Evolutionary conservation across 2,329 filamentous ascomycete species (phyloP), one percentile per base, ranked within the genome.

Genomic region (Aspergillus carbonarius): DNA sequence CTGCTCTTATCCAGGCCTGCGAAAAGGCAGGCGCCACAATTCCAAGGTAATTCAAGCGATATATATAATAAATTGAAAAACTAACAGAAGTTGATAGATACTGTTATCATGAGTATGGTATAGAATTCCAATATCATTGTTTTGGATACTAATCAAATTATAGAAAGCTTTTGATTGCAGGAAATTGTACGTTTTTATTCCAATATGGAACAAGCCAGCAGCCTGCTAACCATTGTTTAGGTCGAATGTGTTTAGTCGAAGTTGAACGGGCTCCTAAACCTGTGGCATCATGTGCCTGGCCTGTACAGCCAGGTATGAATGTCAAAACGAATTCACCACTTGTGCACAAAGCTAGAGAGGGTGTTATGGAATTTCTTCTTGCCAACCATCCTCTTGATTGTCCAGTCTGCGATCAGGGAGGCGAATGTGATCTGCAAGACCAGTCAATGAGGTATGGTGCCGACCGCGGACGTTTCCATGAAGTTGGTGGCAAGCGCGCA

Each of bases 401-500:
- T 81, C 92, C 93, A 50, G 92, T 99, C 75, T 99, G 95, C 82
- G 95, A 99, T 79, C 95, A 99, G 79, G 95, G 95, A 82, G 95
- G 95, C 74, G 95, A 99, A 79, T 99, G 95, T 79, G 95, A 99
- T 83, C 87, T 99, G 61, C 95, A 99, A 80, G 95, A 99, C 77
- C 95, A 99, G 83, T 98, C 93, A 57, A 98, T 99, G 93, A 87
- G 95, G 78, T 99, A 99, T 76, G 95, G 95, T 72, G 91, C 89
- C 64, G 95, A 99, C 79, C 87, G 95, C 74, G 95, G 95, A 62
- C 90, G 95, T 70, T 99, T 99, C 82, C 95, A 99, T 81, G 95
- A 99, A 79, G 80, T 96, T 72, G 88, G 86, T 57, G 95, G 95
- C 79, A 99, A 99, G 85, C 91, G 95, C 82, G 95, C 92, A 25